Evolutionary conservation across 1,284 basidiomycete species (phyloP), one percentile per base, ranked within the genome.

Genomic region (Ceratobasidium papillatum): DNA sequence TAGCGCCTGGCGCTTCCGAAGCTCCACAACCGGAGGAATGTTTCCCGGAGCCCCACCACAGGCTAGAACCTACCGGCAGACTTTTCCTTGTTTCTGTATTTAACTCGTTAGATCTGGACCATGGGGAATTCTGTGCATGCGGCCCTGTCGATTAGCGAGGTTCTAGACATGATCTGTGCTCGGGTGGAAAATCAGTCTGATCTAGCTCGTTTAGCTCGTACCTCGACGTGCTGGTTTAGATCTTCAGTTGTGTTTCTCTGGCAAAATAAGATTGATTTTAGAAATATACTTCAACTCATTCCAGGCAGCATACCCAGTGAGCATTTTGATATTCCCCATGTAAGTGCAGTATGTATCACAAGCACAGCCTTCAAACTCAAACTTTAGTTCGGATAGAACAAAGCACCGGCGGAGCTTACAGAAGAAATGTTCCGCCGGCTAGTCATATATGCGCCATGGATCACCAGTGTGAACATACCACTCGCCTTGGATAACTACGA

Each of bases 1-100:
- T n/a, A 58, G 54, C 54, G 54, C 54, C 32, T 3, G 32, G 54
- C 54, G 30, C 32, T 58, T 58, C 45, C 45, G 38, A n/a, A n/a
- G n/a, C 38, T 41, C 38, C 38, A 41, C 38, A 5, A 14, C 38
- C 38, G 38, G 38, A 41, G 38, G 38, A n/a, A n/a, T n/a, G n/a
- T n/a, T n/a, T n/a, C n/a, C n/a, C n/a, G n/a, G n/a, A 41, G 5
- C 38, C 38, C 5, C 38, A 41, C 5, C 14, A 5, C 38, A 14
- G 38, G 14, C 38, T 14, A 41, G 7, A 5, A 41, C 38, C 38
- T 14, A 14, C 38, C 38, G 38, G 38, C 14, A 41, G 45, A 7
- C 19, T 9, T 7, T 3, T 3, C 45, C 19, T 47, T 7, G 45
- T 11, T 47, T 4, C 45, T n/a, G 19, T 47, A 17, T 11, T 11